Percentiles rank a stretch among this genome's conserved stretches.
Conservation (phyloP, 2,329 filamentous ascomycete genomes). For the Calonectria ilicicola region DNA sequence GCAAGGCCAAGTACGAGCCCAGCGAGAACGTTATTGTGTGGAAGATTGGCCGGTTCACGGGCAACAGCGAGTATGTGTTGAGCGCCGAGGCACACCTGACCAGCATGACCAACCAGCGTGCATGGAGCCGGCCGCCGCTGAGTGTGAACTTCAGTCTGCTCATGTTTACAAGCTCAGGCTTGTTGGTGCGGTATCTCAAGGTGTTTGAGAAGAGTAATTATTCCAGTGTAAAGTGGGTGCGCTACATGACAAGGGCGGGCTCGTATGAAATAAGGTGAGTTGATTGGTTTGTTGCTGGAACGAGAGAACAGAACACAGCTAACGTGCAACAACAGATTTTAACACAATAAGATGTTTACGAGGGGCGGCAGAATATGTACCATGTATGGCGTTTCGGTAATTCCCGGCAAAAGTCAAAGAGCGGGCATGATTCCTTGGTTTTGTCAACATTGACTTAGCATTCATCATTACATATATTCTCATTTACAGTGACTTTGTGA, state of each 20-base stretch:
- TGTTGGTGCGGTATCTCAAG: conserved; percentile 94
- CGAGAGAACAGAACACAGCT: conserved; percentile 13
- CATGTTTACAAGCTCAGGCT: conserved; percentile 97
- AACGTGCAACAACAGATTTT: conserved; percentile 49
- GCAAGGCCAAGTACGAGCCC: conserved; percentile 98
- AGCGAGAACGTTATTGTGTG: conserved; percentile 98
- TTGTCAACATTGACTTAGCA: conserved; percentile 36
- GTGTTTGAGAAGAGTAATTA: conserved; percentile 99
- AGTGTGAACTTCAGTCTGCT: conserved; percentile 92
- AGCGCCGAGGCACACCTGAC: conserved; percentile 94
- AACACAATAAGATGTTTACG: conserved; percentile 33
- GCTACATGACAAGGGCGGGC: conserved; percentile 98
- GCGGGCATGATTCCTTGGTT: conserved; percentile 39
- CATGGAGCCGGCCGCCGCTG: conserved; percentile 93
- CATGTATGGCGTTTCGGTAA: conserved; percentile 47
- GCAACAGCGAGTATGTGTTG: conserved; percentile 96
- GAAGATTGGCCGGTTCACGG: conserved; percentile 99
- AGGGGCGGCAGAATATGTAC: conserved; percentile 42
- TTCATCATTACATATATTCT: conserved; percentile 22
- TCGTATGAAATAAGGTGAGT: conserved; percentile 93
- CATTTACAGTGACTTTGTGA: conserved; percentile 4
- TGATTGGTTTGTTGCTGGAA: too few relatives aligned
- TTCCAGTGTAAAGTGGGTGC: conserved; percentile 98
- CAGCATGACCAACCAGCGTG: conserved; percentile 98
- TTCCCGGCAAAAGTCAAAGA: conserved; percentile 45